Evolutionary conservation across 495 filamentous ascomycete species (phyloP), one percentile per base, ranked within the genome.

Genomic region (Elasticomyces elasticus): DNA sequence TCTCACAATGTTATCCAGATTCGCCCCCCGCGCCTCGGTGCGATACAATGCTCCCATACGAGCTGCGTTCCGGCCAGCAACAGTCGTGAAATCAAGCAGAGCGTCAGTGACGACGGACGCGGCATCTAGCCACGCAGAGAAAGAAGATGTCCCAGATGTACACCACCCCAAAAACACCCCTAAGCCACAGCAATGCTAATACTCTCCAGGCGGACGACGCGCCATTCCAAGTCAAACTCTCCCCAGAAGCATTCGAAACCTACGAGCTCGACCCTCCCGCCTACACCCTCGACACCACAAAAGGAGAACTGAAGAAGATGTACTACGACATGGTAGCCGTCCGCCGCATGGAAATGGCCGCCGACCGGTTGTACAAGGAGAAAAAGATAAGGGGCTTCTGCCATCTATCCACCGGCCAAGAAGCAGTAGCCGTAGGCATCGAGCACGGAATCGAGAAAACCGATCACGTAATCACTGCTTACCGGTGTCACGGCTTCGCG

Each of bases 341-440:
- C 62, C 77, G 92, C 69, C 94, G 94, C 66, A 95, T 98, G 92
- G 92, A 98, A 70, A 95, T 97, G 92, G 90, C 89, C 59, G 87
- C 91, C 74, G 91, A 97, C 66, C 80, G 89, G 64, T 78, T 97
- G 52, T 97, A 97, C 83, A 97, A 97, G 74, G 89, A 95, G 78
- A 97, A 97, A 82, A 95, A 96, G 79, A 95, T 97, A 67, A 86
- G 91, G 55, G 91, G 91, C 74, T 97, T 97, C 87, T 97, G 91
- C 75, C 92, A 98, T 76, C 74, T 98, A 70, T 98, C 92, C 35
- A 92, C 85, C 38, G 92, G 92, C 55, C 92, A 98, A 76, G 92
- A 98, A 77, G 92, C 92, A 53, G 94, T 98, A 54, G 89, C 94
- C 46, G 83, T 87, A 56, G 92, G 92, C 68, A 96, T 98, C 66